These are phyloP conservation scores for Xylaria grammica DNA, from an alignment of 495 filamentous ascomycete genomes.

Conservation along the genomic window DNA sequence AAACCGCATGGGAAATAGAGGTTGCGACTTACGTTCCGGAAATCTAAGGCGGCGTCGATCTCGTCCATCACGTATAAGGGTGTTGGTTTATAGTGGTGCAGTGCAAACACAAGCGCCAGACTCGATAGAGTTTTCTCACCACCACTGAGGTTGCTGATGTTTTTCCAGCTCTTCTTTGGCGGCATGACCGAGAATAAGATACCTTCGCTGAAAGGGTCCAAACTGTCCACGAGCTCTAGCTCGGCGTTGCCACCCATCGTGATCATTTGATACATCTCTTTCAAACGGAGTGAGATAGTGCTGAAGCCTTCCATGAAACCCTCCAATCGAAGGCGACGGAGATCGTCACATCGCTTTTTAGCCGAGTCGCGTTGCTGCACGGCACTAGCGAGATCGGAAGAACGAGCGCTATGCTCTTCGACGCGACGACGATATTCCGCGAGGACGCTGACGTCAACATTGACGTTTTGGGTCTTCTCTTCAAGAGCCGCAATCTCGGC, in stretches of 20 bases:
- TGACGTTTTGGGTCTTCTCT: constrained; percentile 88
- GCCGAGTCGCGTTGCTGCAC: constrained; percentile 78
- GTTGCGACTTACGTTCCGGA: constrained; percentile 81
- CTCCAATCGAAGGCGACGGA: constrained; percentile 85
- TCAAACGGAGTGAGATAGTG: constrained; percentile 90
- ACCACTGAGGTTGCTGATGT: constrained; percentile 91
- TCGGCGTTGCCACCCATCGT: constrained; percentile 99
- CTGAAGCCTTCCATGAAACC: constrained; percentile 99
- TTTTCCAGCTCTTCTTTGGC: constrained; percentile 99
- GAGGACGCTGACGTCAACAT: constrained; percentile 88
- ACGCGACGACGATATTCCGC: constrained; percentile 90
- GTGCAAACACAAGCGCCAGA: constrained; percentile 92
- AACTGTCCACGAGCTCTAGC: constrained; percentile 90
- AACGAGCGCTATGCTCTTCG: constrained; percentile 82
- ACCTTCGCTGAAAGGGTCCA: constrained; percentile 96
- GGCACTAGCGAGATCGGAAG: constrained; percentile 76
- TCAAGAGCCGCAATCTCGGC: constrained; percentile 87
- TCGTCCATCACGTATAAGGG: constrained; percentile 99
- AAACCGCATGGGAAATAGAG: background rate
- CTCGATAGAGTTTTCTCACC: constrained; percentile 97
- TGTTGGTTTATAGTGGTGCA: constrained; percentile 98
- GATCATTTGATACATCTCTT: constrained; percentile 99
- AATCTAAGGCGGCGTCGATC: constrained; percentile 97
- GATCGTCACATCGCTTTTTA: constrained; percentile 88
- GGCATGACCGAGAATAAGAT: constrained; percentile 98